Evolutionary conservation across 306 rosid species (phyloP).

Genomic region (Dicorynia guianensis): DNA sequence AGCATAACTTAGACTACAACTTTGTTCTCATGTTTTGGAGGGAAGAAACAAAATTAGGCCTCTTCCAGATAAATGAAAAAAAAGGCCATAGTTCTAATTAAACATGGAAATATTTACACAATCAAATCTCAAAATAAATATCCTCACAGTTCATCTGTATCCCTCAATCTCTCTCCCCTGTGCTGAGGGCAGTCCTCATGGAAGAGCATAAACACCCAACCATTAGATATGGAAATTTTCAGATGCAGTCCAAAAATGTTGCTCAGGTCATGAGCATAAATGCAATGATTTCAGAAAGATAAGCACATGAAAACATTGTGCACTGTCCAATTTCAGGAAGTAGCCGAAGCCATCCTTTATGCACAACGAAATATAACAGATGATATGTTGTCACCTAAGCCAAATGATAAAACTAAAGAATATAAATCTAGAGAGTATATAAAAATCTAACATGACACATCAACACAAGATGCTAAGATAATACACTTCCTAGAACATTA

Average conservation of each 20-base stretch:
- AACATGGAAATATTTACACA: too few species aligned
- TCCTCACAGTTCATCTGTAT: not conserved
- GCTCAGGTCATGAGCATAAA: too few species aligned
- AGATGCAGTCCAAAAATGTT: too few species aligned
- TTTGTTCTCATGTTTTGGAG: not conserved
- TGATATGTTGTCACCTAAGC: not conserved
- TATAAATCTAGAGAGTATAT: not conserved
- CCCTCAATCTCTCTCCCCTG: not conserved
- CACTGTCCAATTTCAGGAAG: too few species aligned
- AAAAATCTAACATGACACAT: not conserved
- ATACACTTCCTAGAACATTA: not conserved
- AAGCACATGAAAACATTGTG: too few species aligned
- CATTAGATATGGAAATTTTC: too few species aligned
- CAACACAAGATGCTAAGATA: not conserved
- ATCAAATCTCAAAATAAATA: not conserved
- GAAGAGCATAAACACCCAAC: slow-evolving; percentile 9
- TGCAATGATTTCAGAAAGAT: too few species aligned
- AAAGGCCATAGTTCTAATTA: not conserved
- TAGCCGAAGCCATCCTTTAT: too few species aligned
- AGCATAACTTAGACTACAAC: not conserved
- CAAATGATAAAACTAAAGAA: slow-evolving; percentile 8
- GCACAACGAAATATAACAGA: not conserved
- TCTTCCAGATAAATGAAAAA: too few species aligned
- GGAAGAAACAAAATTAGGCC: not conserved
- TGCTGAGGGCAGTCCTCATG: not conserved